Evolutionary conservation across 192 early-diverging fungal species (phyloP), one percentile per base, ranked within the genome.

Genomic region (Backusella morwellensis): DNA sequence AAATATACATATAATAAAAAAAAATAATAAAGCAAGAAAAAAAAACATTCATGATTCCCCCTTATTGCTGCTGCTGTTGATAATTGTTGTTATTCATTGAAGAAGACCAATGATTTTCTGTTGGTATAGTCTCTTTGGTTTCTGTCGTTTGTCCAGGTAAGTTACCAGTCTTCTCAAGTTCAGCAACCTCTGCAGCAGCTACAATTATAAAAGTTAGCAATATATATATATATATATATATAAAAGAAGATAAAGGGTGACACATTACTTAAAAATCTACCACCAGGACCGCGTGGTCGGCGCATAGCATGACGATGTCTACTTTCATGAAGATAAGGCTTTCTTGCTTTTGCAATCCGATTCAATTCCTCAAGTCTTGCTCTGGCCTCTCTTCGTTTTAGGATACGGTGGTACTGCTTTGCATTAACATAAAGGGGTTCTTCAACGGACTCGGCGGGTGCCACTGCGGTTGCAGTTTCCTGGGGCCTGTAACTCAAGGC

Each of bases 281-380:
- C 98, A 34, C 98, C 98, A 1, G 97, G 97, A 11, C 98, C 98
- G 38, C 98, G 89, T 35, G 97, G 97, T 23, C 98, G 88, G 63
- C 96, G 87, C 96, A 99, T 97, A 2, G 98, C 98, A 82, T 99
- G 98, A 68, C 92, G 91, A 72, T 99, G 98, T 44, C 98, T 88
- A 15, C 95, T 97, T 80, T 99, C 98, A 83, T 99, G 98, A 67
- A 98, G 85, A 85, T 99, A 99, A 26, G 94, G 95, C 89, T 94
- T 94, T 76, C 95, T 89, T 74, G 91, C 91, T 54, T 89, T 90
- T 38, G 85, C 83, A 66, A 89, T 81, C 66, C 89, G 89, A 78
- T 96, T 93, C 84, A 92, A 77, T 34, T 95, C 97, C 40, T 95
- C 93, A 52, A 94, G 78, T 69, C 89, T 90, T 26, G 93, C 93